A percentile compares a stretch with the other conserved stretches of the same genome.
These are phyloP conservation scores for Yamadazyma diospyri DNA, from an alignment of 1,139 yeast species.

Conservation along the genomic window DNA sequence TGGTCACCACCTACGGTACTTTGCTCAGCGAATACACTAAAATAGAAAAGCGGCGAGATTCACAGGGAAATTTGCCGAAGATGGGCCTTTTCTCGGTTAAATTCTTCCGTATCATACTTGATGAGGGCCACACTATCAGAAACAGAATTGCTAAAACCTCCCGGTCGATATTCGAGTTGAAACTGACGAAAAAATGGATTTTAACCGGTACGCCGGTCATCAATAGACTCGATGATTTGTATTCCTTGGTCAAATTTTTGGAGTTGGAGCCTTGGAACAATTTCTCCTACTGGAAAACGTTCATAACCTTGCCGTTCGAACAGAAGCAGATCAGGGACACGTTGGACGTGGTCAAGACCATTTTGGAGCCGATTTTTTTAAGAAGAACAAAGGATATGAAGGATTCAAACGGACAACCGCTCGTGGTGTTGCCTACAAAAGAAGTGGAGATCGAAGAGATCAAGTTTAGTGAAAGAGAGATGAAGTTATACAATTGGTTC, in stretches of 20 bases:
- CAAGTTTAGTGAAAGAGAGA: conserved; percentile 64
- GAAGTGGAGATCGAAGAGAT: conserved; percentile 67
- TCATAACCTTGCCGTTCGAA: conserved; percentile 82
- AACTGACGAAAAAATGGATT: conserved; percentile 73
- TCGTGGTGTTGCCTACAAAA: conserved; percentile 77
- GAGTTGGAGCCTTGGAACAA: conserved; percentile 87
- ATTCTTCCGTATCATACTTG: conserved; percentile 77
- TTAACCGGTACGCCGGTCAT: conserved; percentile 94
- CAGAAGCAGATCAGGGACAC: conserved; percentile 67
- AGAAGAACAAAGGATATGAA: conserved; percentile 88
- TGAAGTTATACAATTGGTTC: conserved; percentile 64
- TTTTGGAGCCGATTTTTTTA: conserved; percentile 76
- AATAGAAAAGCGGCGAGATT: conserved; percentile 28
- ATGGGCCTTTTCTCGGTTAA: conserved; percentile 68
- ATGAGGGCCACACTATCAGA: conserved; percentile 90
- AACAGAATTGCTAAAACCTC: conserved; percentile 80
- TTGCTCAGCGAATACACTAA: conserved; percentile 68
- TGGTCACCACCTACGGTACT: conserved; percentile 87
- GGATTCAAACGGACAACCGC: conserved; percentile 65
- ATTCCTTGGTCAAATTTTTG: conserved; percentile 70
- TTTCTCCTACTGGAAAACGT: conserved; percentile 84
- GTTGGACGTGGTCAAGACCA: conserved; percentile 76
- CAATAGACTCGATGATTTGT: conserved; percentile 83
- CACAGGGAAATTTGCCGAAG: conserved; percentile 28
- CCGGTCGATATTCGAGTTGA: conserved; percentile 66